Conservation (phyloP, 148 eudicot genomes). For the Bassia scoparia region DNA sequence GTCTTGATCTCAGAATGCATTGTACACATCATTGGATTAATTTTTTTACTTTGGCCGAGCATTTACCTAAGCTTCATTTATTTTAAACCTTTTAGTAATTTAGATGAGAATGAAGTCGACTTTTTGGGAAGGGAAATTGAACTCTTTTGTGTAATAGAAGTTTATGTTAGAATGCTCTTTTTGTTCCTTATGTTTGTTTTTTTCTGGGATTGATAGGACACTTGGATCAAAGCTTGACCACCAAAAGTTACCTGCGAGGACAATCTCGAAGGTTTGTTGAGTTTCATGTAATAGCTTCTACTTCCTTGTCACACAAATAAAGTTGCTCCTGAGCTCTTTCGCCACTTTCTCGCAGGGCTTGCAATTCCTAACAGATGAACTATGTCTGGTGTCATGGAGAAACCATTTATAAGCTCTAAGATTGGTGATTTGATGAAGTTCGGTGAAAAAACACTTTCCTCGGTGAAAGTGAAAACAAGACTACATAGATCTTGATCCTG, state of each 20-base stretch:
- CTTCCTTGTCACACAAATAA: neutral
- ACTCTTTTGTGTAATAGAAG: neutral
- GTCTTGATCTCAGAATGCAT: too few relatives aligned
- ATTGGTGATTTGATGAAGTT: constrained; percentile 26
- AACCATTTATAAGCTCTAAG: constrained; percentile 32
- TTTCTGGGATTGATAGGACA: constrained; percentile 40
- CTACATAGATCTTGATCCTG: constrained; percentile 65
- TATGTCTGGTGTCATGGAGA: constrained; percentile 29
- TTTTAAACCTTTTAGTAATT: too few relatives aligned
- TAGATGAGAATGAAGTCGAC: neutral
- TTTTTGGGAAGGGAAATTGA: neutral
- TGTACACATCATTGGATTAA: neutral
- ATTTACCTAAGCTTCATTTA: neutral
- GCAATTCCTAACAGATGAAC: constrained; percentile 57
- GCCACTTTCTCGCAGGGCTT: constrained; percentile 52
- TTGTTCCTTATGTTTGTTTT: constrained; percentile 10
- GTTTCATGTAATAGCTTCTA: constrained; percentile 1
- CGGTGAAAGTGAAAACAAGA: constrained; percentile 52
- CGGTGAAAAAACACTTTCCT: constrained; percentile 29
- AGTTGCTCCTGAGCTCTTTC: constrained; percentile 21
- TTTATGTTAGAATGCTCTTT: neutral
- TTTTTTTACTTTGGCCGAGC: neutral
- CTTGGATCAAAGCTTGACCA: constrained; percentile 43
- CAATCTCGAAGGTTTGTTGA: constrained; percentile 54
- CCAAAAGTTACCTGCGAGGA: constrained; percentile 46